phyloP scores from a whole-genome alignment of 2,329 filamentous ascomycete species.

The Neopestalotiopsis sp. region DNA sequence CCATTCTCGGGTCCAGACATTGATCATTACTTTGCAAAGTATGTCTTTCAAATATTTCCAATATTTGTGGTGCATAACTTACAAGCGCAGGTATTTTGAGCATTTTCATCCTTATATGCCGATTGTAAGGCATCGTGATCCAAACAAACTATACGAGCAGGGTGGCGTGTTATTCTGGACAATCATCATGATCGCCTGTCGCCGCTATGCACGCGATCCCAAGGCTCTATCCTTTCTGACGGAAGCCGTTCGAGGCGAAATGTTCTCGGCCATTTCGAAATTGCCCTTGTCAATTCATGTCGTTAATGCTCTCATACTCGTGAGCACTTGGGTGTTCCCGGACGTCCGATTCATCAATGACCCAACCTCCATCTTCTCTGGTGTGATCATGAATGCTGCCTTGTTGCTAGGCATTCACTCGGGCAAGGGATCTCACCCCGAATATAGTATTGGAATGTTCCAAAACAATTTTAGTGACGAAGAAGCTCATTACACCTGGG shows the following conservation, averaged over 20 bases:
- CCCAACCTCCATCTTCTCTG: slow-evolving; percentile 53
- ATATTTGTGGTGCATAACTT: background rate
- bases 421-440: slow-evolving; percentile 54
- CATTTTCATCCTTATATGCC: slow-evolving; percentile 60
- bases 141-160: slow-evolving; percentile 55
- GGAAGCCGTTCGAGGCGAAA: slow-evolving; percentile 52
- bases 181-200: slow-evolving; percentile 56
- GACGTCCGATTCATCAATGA: slow-evolving; percentile 57
- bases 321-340: slow-evolving; percentile 58
- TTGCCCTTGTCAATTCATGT: slow-evolving; percentile 52
- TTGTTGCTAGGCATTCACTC: slow-evolving; percentile 58
- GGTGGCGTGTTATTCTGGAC: slow-evolving; percentile 59
- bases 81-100: slow-evolving; percentile 51
- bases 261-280: slow-evolving; percentile 49
- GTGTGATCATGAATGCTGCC: slow-evolving; percentile 52
- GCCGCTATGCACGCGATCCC: slow-evolving; percentile 52
- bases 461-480: slow-evolving; percentile 54
- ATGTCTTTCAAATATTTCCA: slow-evolving; percentile 19
- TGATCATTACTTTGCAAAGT: slow-evolving; percentile 62
- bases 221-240: slow-evolving; percentile 50
- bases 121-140: slow-evolving; percentile 53
- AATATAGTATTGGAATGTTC: slow-evolving; percentile 51
- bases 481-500: slow-evolving; percentile 59
- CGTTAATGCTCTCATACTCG: slow-evolving; percentile 57
- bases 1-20: slow-evolving; percentile 59